Evolutionary conservation across 2,329 filamentous ascomycete species (phyloP).

Genomic region (Trichophyton simii): DNA sequence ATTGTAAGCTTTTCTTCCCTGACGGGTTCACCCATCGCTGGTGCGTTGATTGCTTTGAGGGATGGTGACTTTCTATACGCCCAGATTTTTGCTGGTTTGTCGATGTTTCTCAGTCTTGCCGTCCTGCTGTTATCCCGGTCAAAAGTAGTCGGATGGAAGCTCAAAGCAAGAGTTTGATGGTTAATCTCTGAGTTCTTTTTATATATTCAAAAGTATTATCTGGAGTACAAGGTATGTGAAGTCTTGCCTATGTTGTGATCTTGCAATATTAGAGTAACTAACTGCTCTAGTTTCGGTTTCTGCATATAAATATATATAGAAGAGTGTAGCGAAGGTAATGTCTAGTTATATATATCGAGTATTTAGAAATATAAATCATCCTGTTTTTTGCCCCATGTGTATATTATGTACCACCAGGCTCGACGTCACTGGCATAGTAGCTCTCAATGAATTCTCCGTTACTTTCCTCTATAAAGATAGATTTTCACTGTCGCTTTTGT

Average conservation of each 20-base stretch:
- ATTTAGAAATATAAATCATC: neutral
- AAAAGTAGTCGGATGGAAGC: constrained; percentile 25
- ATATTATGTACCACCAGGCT: too few species aligned
- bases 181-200: neutral
- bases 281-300: neutral
- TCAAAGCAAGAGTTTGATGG: constrained; percentile 23
- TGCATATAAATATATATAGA: neutral
- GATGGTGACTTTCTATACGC: constrained; percentile 39
- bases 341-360: neutral
- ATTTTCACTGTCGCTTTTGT: too few species aligned
- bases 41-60: constrained; percentile 37
- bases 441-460: too few species aligned
- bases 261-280: neutral
- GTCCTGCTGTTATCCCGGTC: constrained; percentile 32
- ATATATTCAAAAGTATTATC: neutral
- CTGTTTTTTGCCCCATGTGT: too few species aligned
- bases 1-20: constrained; percentile 43
- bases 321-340: neutral
- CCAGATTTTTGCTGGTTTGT: constrained; percentile 39
- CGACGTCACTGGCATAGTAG: too few species aligned
- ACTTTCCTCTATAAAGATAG: too few species aligned
- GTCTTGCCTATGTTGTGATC: neutral
- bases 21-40: constrained; percentile 44
- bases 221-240: neutral
- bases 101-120: constrained; percentile 33